Conservation (phyloP, 2,329 filamentous ascomycete species). For the Cercospora sojina region DNA sequence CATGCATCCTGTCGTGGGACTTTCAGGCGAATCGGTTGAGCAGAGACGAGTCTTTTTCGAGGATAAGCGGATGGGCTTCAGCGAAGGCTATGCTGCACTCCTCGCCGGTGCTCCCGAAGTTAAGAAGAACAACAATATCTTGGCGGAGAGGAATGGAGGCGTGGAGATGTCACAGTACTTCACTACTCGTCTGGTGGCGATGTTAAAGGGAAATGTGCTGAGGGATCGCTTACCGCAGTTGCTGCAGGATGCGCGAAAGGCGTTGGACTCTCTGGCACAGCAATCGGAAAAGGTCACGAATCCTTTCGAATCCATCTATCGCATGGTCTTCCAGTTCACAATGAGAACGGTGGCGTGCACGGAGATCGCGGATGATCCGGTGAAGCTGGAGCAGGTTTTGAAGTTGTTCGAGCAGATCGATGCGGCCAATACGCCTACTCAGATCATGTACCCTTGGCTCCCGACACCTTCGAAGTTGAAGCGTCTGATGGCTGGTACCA, state of each 20-base stretch:
- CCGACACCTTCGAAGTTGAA: slow-evolving; percentile 47
- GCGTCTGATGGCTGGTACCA: slow-evolving; percentile 48
- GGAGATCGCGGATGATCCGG: slow-evolving; percentile 53
- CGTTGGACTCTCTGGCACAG: slow-evolving; percentile 42
- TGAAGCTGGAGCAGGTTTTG: slow-evolving; percentile 46
- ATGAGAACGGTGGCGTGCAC: slow-evolving; percentile 56
- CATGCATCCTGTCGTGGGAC: slow-evolving; percentile 45
- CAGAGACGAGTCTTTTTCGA: slow-evolving; percentile 50
- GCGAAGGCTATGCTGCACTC: slow-evolving; percentile 43
- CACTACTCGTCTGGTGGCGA: slow-evolving; percentile 25
- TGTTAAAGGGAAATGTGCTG: slow-evolving; percentile 34
- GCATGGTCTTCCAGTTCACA: slow-evolving; percentile 57
- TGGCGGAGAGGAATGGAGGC: slow-evolving; percentile 23
- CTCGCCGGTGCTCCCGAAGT: slow-evolving; percentile 36
- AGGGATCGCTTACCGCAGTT: slow-evolving; percentile 43
- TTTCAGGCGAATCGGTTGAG: slow-evolving; percentile 45
- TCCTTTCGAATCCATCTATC: slow-evolving; percentile 56
- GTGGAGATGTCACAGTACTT: slow-evolving; percentile 31
- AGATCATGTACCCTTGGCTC: slow-evolving; percentile 56
- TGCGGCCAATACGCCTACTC: slow-evolving; percentile 42
- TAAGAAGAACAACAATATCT: slow-evolving; percentile 27
- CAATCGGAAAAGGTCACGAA: slow-evolving; percentile 45
- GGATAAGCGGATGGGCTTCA: slow-evolving; percentile 46
- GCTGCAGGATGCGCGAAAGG: slow-evolving; percentile 44
- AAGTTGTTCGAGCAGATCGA: slow-evolving; percentile 52